phyloP scores from a whole-genome alignment of 23 red algal genomes.

The Gracilariopsis chorda region DNA sequence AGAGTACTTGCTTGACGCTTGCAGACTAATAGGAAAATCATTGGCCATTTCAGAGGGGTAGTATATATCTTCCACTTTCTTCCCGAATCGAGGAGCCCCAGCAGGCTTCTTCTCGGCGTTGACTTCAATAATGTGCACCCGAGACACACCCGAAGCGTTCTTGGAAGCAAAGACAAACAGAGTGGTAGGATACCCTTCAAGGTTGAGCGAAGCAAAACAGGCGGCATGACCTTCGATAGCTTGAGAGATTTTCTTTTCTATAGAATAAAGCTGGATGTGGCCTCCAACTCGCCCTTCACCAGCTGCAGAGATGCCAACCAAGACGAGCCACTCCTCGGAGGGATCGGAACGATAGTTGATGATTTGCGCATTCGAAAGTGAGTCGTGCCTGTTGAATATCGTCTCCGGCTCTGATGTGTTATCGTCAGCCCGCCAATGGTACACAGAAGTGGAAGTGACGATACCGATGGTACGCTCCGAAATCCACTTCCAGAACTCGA shows the following conservation, averaged over 20 bases:
- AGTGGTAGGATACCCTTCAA: constrained; percentile 73
- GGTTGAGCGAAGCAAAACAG: constrained; percentile 70
- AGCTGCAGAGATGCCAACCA: constrained; percentile 83
- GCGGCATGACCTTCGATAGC: constrained; percentile 96
- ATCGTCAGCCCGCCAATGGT: constrained; percentile 80
- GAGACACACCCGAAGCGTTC: constrained; percentile 59
- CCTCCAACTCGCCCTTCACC: constrained; percentile 84
- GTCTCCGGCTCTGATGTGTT: constrained; percentile 78
- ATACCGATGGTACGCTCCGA: constrained; percentile 86
- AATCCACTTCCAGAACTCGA: constrained; percentile 97
- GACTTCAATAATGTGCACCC: constrained; percentile 94
- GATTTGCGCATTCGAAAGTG: constrained; percentile 82
- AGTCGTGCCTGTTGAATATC: constrained; percentile 90
- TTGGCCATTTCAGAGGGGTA: constrained; percentile 84
- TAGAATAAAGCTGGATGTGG: constrained; percentile 89
- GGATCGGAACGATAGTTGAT: constrained; percentile 92
- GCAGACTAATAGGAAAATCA: constrained; percentile 84
- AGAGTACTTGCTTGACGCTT: constrained; percentile 83
- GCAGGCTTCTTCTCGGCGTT: constrained; percentile 90
- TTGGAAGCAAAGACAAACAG: constrained; percentile 93
- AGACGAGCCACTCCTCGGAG: constrained; percentile 85
- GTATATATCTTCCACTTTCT: constrained; percentile 80
- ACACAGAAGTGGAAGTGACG: constrained; percentile 83
- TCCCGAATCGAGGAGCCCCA: constrained; percentile 94
- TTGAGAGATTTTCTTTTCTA: constrained; percentile 88